phyloP scores from a whole-genome alignment of 805 yeast genomes.

The Candida sonorensis region DNA sequence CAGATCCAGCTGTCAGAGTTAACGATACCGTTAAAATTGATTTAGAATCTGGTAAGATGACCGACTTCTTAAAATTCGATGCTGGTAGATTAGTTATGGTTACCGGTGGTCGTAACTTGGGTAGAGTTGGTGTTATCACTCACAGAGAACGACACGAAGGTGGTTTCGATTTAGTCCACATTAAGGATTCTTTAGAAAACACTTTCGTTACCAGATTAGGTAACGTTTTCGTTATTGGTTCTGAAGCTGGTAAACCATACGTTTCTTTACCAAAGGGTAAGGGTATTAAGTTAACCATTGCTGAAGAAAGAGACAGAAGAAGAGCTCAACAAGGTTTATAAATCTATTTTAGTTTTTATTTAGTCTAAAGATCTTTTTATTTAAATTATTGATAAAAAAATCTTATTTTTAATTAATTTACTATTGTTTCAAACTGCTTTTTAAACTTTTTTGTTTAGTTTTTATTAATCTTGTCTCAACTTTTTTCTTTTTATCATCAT shows the following conservation, averaged over 20 bases:
- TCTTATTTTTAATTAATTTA: slow-evolving; percentile 1
- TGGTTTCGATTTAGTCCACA: slow-evolving; percentile 96
- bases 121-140: slow-evolving; percentile 91
- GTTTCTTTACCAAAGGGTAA: slow-evolving; percentile 97
- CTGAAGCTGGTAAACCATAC: slow-evolving; percentile 88
- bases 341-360: slow-evolving; percentile 15
- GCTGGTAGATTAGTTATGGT: slow-evolving; percentile 88
- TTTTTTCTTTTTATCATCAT: background rate
- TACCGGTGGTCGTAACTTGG: slow-evolving; percentile 98
- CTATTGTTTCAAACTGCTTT: background rate
- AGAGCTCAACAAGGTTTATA: slow-evolving; percentile 70
- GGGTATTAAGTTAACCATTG: slow-evolving; percentile 93
- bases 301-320: slow-evolving; percentile 98
- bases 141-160: slow-evolving; percentile 98
- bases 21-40: slow-evolving; percentile 98
- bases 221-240: slow-evolving; percentile 90
- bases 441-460: slow-evolving; percentile 1
- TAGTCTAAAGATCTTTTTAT: too few species aligned
- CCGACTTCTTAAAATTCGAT: slow-evolving; percentile 85
- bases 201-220: slow-evolving; percentile 89
- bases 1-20: slow-evolving; percentile 94
- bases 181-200: slow-evolving; percentile 93
- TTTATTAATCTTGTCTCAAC: slow-evolving; percentile 1
- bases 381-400: too few species aligned
- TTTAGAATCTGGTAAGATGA: slow-evolving; percentile 91